Base-by-base conservation (phyloP, 768 basidiomycete genomes). In the Mycena haematopus region DNA sequence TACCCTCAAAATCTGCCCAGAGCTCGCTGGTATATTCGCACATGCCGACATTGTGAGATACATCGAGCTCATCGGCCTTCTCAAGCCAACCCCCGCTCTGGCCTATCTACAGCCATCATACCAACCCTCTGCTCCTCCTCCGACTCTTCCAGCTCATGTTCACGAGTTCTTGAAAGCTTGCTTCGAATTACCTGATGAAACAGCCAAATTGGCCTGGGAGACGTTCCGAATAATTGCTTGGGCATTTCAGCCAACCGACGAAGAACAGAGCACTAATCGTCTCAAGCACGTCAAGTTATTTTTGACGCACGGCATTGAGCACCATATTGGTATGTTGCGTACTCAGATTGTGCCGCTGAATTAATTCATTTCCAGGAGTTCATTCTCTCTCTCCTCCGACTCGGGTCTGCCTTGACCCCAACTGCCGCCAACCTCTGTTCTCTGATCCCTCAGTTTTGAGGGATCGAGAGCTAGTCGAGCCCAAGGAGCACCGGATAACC, bases 251-350 rank as follows among this genome's bases (percentile, higher is more conserved):
- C 60, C 60, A 14, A 42, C 45, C 3, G 35, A 46, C 2, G 52
- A 61, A 1, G 60, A 61, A 17, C 58, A 59, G 33, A 25, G 10
- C 1, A 40, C 58, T 1, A 52, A 59, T 55, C 60, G 60, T n/a
- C 17, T 61, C 45, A 61, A 66, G 38, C 56, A 61, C 29, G 53
- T 65, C 13, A 44, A 44, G 21, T 25, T 62, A 13, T 68, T 68
- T 54, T n/a, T 56, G 24, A 21, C 9, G 10, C 52, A 68, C 35
- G 61, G 60, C 2, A 19, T 63, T 45, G 46, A 31, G 35, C 33
- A 36, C 1, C 33, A 33, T 0, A 31, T 68, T 29, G 67, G 67
- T 68, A 33, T 14, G 67, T 11, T n/a, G n/a, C n/a, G n/a, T n/a
- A n/a, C n/a, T n/a, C n/a, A 44, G 4, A 11, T 51, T 29, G 7